These are phyloP conservation scores for Tulasnella sp. DNA, from an alignment of 768 basidiomycete species.

Conservation along the genomic window DNA sequence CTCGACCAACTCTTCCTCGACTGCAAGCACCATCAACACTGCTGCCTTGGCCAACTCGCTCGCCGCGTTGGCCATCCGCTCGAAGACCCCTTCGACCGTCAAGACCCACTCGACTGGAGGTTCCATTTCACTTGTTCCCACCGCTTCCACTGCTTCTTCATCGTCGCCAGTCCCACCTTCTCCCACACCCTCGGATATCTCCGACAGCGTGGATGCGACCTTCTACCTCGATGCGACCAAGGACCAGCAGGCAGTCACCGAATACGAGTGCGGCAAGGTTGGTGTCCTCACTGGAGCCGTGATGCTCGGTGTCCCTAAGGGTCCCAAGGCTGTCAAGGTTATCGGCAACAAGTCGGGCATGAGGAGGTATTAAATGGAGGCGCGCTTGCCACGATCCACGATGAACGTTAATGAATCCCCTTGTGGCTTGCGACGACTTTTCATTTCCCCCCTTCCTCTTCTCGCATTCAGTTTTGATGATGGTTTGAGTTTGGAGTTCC, in stretches of 20 bases:
- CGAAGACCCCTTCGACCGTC: constrained; percentile 1
- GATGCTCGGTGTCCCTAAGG: constrained; percentile 22
- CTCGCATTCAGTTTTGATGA: neutral
- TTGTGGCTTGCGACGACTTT: neutral
- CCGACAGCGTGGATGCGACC: constrained; percentile 5
- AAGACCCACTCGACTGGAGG: neutral
- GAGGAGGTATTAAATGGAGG: neutral
- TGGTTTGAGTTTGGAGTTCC: neutral
- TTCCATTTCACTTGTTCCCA: neutral
- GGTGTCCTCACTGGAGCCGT: constrained; percentile 23
- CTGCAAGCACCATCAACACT: neutral
- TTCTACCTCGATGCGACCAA: constrained; percentile 17
- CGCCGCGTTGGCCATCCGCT: neutral
- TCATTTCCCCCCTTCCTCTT: too few relatives aligned
- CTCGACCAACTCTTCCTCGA: neutral
- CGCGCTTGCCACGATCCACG: neutral
- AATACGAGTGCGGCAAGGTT: constrained; percentile 24
- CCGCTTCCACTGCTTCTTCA: neutral
- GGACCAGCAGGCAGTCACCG: constrained; percentile 17
- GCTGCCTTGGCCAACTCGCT: neutral
- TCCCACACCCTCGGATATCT: neutral
- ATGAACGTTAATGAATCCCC: neutral
- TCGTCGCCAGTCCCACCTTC: neutral
- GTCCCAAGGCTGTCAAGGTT: constrained; percentile 3
- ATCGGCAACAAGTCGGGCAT: neutral